Evolutionary conservation across 2,329 filamentous ascomycete genomes (phyloP).

Genomic region (Alternaria ethzedia): DNA sequence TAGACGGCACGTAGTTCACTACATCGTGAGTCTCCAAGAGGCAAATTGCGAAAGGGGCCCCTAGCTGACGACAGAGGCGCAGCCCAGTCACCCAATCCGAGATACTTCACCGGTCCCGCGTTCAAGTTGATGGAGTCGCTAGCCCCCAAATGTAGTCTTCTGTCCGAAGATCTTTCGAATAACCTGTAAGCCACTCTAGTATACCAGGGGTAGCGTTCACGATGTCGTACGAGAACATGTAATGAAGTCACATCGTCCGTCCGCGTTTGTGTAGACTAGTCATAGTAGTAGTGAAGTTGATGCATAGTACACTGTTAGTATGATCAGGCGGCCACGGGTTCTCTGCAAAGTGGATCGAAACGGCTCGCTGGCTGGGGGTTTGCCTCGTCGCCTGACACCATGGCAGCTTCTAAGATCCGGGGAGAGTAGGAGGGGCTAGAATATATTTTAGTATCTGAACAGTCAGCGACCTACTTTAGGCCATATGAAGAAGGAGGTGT

Average conservation of each 20-base stretch:
- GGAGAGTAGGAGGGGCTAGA: neutral
- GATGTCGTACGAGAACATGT: neutral
- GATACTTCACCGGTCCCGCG: neutral
- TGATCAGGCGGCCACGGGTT: neutral
- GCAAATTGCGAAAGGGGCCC: neutral
- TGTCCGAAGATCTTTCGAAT: neutral
- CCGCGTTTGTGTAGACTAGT: neutral
- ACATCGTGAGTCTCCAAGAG: neutral
- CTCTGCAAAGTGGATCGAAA: neutral
- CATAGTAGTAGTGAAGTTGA: neutral
- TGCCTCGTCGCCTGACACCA: neutral
- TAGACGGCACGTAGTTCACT: neutral
- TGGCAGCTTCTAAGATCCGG: neutral
- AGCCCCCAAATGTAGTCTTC: neutral
- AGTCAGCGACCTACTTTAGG: neutral
- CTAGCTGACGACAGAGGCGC: neutral
- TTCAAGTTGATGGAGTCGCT: neutral
- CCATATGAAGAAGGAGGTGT: slow-evolving; percentile 1
- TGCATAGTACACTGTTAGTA: neutral
- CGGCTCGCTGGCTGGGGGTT: neutral
- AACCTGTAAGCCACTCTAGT: neutral
- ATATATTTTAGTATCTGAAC: neutral
- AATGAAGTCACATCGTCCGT: neutral
- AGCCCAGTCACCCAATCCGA: neutral
- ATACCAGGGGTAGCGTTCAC: neutral